These are phyloP conservation scores for Hypoxylon fragiforme DNA, from an alignment of 495 filamentous ascomycete species.

Conservation along the genomic window DNA sequence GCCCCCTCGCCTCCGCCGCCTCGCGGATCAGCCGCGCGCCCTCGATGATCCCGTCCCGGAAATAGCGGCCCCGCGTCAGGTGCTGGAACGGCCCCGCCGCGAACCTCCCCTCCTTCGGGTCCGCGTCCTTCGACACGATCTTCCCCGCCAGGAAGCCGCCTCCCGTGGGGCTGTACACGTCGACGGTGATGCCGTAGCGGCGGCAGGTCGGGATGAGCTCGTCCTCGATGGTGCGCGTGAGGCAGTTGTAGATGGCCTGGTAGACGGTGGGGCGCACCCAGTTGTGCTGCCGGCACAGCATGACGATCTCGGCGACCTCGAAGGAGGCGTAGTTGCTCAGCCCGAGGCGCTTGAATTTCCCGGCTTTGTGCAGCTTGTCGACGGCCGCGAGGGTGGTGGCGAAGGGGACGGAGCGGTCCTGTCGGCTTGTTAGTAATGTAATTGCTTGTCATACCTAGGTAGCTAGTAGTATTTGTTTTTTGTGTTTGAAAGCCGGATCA, in stretches of 20 bases:
- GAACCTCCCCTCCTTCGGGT: slow-evolving; percentile 70
- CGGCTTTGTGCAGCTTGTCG: slow-evolving; percentile 73
- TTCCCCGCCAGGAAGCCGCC: slow-evolving; percentile 77
- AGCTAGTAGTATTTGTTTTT: neutral
- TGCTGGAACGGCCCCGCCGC: slow-evolving; percentile 45
- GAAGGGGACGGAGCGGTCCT: slow-evolving; percentile 71
- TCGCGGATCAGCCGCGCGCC: slow-evolving; percentile 69
- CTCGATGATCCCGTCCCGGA: slow-evolving; percentile 70
- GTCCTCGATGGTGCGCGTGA: slow-evolving; percentile 69
- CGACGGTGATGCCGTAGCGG: slow-evolving; percentile 76
- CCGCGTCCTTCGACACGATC: slow-evolving; percentile 47
- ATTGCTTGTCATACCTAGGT: neutral
- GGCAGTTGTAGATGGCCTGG: slow-evolving; percentile 65
- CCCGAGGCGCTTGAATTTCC: slow-evolving; percentile 77
- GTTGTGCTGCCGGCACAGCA: slow-evolving; percentile 67
- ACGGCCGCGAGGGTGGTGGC: slow-evolving; percentile 68
- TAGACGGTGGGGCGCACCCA: slow-evolving; percentile 69
- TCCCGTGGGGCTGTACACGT: slow-evolving; percentile 77
- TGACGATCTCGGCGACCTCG: slow-evolving; percentile 81
- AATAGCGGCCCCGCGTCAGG: slow-evolving; percentile 72
- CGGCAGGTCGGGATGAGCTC: slow-evolving; percentile 75
- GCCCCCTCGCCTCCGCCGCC: slow-evolving; percentile 64
- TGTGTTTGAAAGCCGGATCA: too few relatives aligned
- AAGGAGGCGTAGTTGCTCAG: slow-evolving; percentile 79
- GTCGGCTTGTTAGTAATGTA: neutral